Conservation (phyloP, 306 rosid genomes). For the Casuarina glauca region DNA sequence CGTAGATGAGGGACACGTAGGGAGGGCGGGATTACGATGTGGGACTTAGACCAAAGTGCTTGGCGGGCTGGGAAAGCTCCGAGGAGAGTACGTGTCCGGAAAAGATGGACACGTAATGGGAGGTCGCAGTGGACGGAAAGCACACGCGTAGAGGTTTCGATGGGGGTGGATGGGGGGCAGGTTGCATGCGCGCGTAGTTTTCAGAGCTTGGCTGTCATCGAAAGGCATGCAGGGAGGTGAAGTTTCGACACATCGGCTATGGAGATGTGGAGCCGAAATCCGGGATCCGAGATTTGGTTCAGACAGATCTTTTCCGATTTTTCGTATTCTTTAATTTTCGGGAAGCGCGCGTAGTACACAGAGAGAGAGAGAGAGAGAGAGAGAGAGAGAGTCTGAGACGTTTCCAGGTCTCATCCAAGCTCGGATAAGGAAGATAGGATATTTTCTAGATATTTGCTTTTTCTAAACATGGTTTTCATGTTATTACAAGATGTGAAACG, state of each 20-base stretch:
- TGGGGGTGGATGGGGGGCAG: background rate
- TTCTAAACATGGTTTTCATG: too few relatives aligned
- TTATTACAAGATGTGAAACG: too few relatives aligned
- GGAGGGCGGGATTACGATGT: background rate
- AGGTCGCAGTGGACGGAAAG: background rate
- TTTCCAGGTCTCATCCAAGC: too few relatives aligned
- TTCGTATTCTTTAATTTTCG: background rate
- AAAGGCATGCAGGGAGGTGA: background rate
- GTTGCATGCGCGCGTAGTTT: slow-evolving; percentile 19
- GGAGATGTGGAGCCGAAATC: background rate
- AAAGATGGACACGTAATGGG: background rate
- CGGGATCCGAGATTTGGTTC: background rate
- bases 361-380: too few relatives aligned
- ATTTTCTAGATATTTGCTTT: too few relatives aligned
- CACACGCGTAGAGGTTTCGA: background rate
- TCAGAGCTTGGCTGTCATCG: slow-evolving; percentile 6
- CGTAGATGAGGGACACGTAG: background rate
- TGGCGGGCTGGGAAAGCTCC: too few relatives aligned
- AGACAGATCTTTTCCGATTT: background rate
- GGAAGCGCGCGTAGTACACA: background rate
- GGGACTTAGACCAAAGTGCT: background rate
- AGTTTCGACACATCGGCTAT: background rate
- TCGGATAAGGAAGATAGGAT: too few relatives aligned
- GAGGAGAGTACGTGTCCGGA: background rate
- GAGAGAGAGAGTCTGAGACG: too few relatives aligned